A percentile compares a stretch with the other conserved stretches of the same genome.
Evolutionary conservation across 2,329 filamentous ascomycete species (phyloP).

Genomic region (Fusarium nodosum): DNA sequence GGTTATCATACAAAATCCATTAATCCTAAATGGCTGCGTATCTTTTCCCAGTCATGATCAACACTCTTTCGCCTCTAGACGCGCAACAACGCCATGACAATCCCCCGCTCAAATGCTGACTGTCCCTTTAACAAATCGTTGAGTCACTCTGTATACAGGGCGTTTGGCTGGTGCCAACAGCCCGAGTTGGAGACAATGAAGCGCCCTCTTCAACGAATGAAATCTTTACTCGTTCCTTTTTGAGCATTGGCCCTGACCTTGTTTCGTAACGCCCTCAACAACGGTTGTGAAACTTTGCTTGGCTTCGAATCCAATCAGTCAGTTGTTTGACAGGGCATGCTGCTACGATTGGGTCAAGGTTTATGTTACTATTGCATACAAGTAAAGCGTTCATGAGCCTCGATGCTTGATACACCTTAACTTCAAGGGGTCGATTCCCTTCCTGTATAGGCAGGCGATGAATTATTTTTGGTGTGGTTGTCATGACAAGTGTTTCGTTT

Average conservation of each 20-base stretch:
- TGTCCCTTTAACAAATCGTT: constrained; percentile 31
- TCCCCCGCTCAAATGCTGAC: constrained; percentile 26
- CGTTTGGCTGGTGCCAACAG: constrained; percentile 39
- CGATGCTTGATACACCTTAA: constrained; percentile 34
- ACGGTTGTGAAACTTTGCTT: constrained; percentile 36
- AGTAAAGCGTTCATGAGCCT: constrained; percentile 27
- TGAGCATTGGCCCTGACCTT: constrained; percentile 31
- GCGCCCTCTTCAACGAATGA: constrained; percentile 34
- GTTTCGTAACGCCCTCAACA: constrained; percentile 41
- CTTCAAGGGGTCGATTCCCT: constrained; percentile 5
- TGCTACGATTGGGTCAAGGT: constrained; percentile 39
- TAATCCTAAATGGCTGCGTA: constrained; percentile 7
- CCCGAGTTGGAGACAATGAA: constrained; percentile 26
- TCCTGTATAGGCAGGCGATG: constrained; percentile 18
- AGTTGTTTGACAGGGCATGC: constrained; percentile 33
- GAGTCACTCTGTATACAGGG: constrained; percentile 32
- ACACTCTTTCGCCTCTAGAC: constrained; percentile 5
- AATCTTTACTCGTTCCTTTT: constrained; percentile 19
- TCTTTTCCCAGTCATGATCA: constrained; percentile 13
- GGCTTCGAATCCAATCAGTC: constrained; percentile 37
- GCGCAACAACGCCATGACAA: constrained; percentile 13
- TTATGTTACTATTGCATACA: constrained; percentile 37
- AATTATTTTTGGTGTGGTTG: constrained; percentile 10
- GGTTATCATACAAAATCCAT: constrained; percentile 10
- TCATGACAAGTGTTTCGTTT: constrained; percentile 18